phyloP scores from a whole-genome alignment of 768 basidiomycete genomes.

The Kondoa subrosea region DNA sequence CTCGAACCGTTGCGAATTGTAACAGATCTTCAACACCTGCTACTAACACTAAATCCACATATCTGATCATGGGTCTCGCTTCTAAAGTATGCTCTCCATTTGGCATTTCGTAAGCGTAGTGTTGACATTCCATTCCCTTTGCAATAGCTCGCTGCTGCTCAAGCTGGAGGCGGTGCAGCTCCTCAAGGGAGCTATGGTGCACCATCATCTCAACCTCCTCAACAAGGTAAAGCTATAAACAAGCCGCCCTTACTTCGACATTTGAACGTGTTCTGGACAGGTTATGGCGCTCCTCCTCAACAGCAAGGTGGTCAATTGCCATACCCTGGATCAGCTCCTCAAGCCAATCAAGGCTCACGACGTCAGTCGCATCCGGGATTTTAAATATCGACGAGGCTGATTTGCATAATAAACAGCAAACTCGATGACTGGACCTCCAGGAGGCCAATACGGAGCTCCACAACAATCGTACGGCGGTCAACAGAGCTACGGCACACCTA shows the following conservation, averaged over 20 bases:
- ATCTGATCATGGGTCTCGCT: conserved; percentile 13
- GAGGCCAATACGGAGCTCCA: conserved; percentile 1
- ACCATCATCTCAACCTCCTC: neutral
- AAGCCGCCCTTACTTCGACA: neutral
- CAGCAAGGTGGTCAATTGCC: neutral
- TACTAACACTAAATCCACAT: neutral
- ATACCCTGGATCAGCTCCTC: conserved; percentile 1
- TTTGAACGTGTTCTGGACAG: too few species aligned
- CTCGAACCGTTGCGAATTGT: too few species aligned
- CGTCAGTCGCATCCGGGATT: neutral
- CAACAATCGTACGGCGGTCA: conserved; percentile 10
- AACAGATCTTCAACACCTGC: too few species aligned
- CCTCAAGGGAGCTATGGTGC: neutral
- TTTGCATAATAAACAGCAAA: too few species aligned
- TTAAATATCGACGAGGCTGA: neutral
- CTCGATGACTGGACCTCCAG: conserved; percentile 17
- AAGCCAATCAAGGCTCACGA: conserved; percentile 3
- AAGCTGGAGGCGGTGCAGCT: conserved; percentile 17
- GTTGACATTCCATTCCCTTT: neutral
- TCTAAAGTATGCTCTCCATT: conserved; percentile 13
- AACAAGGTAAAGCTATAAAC: neutral
- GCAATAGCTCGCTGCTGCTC: conserved; percentile 17
- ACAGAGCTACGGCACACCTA: conserved; percentile 18
- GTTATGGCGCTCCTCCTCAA: neutral
- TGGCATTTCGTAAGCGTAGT: neutral